phyloP scores from a whole-genome alignment of 208 protist species.

The Novymonas esmeraldas region DNA sequence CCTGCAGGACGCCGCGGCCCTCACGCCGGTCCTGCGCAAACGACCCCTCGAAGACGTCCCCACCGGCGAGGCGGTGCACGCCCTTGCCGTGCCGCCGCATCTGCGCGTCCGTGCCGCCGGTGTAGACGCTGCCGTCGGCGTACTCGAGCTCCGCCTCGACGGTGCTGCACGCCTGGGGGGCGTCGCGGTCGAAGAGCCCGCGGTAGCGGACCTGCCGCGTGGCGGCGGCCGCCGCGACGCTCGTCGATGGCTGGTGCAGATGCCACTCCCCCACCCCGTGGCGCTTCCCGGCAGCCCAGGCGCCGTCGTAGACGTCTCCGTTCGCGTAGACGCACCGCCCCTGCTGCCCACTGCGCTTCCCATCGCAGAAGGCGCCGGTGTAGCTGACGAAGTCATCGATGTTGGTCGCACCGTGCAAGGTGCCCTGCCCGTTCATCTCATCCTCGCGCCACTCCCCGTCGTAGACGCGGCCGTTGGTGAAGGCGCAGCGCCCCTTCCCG shows the following conservation, averaged over 20 bases:
- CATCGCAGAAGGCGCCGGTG: constrained; percentile 58
- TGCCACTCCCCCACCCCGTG: constrained; percentile 67
- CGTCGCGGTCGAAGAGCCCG: constrained; percentile 60
- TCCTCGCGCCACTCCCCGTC: constrained; percentile 82
- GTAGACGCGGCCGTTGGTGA: constrained; percentile 76
- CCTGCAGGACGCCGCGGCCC: constrained; percentile 57
- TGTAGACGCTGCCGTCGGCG: constrained; percentile 68
- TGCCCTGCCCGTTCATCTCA: constrained; percentile 81
- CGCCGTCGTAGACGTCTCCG: constrained; percentile 76
- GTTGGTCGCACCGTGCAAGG: constrained; percentile 44
- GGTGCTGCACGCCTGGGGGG: constrained; percentile 21
- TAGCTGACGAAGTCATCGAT: constrained; percentile 75
- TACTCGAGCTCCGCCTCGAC: constrained; percentile 55
- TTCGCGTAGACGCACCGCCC: constrained; percentile 74
- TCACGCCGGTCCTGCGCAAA: constrained; percentile 58
- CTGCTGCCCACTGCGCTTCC: constrained; percentile 55
- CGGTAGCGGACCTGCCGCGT: constrained; percentile 42
- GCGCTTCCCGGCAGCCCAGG: constrained; percentile 63
- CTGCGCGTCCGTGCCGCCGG: constrained; percentile 45
- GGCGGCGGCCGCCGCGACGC: constrained; percentile 3
- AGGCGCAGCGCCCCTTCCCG: constrained; percentile 74
- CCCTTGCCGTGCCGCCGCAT: constrained; percentile 66
- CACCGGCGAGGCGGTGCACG: constrained; percentile 46
- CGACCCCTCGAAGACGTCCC: constrained; percentile 61
- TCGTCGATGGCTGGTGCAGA: constrained; percentile 20